Conservation (phyloP, 495 filamentous ascomycete species). For the Astrothelium subdiscretum region DNA sequence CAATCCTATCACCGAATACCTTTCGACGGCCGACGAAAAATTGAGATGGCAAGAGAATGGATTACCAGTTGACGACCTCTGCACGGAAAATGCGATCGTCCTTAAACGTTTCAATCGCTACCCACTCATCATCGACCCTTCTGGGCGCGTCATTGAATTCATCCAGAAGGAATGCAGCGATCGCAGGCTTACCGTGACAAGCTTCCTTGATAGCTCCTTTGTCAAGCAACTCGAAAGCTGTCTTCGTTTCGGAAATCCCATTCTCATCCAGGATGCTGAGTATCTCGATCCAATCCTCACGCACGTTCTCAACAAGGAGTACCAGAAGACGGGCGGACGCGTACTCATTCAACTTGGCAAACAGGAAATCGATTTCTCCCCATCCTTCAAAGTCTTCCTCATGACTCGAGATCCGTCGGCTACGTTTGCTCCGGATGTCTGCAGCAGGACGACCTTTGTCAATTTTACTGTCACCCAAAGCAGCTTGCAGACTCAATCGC, state of each 20-base stretch:
- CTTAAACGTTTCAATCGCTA: constrained; percentile 97
- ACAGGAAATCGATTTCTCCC: constrained; percentile 98
- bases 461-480: constrained; percentile 99
- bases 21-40: constrained; percentile 92
- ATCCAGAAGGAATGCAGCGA: constrained; percentile 88
- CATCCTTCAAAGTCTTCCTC: constrained; percentile 88
- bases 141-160: constrained; percentile 87
- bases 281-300: constrained; percentile 94
- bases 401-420: constrained; percentile 95
- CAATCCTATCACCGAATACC: constrained; percentile 90
- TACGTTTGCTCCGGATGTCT: constrained; percentile 93
- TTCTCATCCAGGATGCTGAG: constrained; percentile 96
- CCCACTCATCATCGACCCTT: constrained; percentile 95
- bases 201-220: constrained; percentile 96
- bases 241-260: constrained; percentile 93
- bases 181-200: constrained; percentile 87
- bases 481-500: constrained; percentile 92
- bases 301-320: constrained; percentile 98
- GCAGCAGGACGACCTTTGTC: constrained; percentile 95
- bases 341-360: constrained; percentile 96
- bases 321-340: constrained; percentile 97
- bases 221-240: constrained; percentile 95
- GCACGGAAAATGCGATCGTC: constrained; percentile 97
- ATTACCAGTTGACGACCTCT: constrained; percentile 96
- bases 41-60: constrained; percentile 88